phyloP scores from a whole-genome alignment of 495 filamentous ascomycete genomes.

The Wilcoxina mikolae region DNA sequence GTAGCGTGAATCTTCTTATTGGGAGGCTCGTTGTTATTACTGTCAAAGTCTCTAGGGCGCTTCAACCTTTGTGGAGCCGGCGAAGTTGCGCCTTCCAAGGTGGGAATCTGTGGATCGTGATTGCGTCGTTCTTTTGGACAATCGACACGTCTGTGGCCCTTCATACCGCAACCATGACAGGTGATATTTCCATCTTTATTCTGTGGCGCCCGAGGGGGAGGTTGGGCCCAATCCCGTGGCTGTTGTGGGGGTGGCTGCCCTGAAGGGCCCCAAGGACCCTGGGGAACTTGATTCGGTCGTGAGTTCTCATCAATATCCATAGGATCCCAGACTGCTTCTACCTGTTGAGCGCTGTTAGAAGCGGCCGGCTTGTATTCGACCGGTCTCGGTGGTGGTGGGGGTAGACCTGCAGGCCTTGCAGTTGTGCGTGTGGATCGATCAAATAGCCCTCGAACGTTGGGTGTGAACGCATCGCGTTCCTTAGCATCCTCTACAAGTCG shows the following conservation, averaged over 20 bases:
- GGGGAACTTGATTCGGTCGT: neutral
- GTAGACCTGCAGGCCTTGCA: constrained; percentile 1
- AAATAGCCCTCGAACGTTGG: constrained; percentile 33
- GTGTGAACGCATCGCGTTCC: constrained; percentile 56
- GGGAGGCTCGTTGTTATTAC: neutral
- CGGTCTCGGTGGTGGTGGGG: neutral
- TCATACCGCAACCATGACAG: neutral
- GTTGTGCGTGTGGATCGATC: constrained; percentile 7
- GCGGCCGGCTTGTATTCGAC: neutral
- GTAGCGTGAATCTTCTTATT: neutral
- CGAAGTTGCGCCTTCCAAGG: neutral
- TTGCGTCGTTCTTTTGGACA: neutral
- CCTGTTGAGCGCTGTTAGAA: neutral
- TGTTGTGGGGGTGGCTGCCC: neutral
- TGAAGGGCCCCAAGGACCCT: neutral
- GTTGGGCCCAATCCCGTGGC: neutral
- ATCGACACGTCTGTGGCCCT: neutral
- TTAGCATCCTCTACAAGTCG: constrained; percentile 69
- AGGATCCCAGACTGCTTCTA: constrained; percentile 8
- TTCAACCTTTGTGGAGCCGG: neutral
- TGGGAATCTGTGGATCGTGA: neutral
- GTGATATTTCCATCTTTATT: neutral
- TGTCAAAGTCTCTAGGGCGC: neutral
- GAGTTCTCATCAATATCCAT: constrained; percentile 24
- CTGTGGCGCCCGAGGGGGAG: neutral